Percentiles rank a stretch among this genome's conserved stretches.
Conservation (phyloP, 345 rosid species). For the Populus deltoides region DNA sequence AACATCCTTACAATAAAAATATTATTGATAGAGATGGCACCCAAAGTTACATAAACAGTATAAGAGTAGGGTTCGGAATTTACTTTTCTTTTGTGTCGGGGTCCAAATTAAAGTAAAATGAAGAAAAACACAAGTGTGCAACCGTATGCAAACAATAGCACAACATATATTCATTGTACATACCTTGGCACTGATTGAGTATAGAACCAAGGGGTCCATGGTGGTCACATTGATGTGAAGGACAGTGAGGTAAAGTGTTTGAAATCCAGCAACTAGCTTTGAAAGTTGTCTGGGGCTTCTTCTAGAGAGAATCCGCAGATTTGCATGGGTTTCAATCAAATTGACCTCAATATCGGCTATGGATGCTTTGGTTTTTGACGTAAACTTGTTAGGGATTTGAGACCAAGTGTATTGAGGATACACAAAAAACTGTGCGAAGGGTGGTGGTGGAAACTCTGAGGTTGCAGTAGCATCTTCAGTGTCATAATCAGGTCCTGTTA, state of each 20-base stretch:
- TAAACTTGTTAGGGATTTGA: constrained; percentile 45
- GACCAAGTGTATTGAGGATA: constrained; percentile 54
- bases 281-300: constrained; percentile 53
- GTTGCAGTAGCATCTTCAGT: not conserved
- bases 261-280: constrained; percentile 56
- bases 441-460: constrained; percentile 15
- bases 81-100: not conserved
- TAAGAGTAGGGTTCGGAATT: not conserved
- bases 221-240: constrained; percentile 76
- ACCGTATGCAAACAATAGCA: not conserved
- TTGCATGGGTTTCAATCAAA: constrained; percentile 82
- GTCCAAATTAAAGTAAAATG: not conserved
- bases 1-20: not conserved
- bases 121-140: not conserved
- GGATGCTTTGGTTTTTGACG: constrained; percentile 45
- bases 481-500: constrained; percentile 7
- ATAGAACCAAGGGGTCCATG: constrained; percentile 51
- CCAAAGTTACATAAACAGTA: not conserved
- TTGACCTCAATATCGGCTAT: constrained; percentile 79
- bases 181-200: constrained; percentile 86
- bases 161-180: not conserved
- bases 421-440: constrained; percentile 52
- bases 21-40: not conserved
- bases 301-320: constrained; percentile 62
- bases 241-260: constrained; percentile 59